phyloP scores from a whole-genome alignment of 164 flowering plant species.

The Magnolia officinalis region DNA sequence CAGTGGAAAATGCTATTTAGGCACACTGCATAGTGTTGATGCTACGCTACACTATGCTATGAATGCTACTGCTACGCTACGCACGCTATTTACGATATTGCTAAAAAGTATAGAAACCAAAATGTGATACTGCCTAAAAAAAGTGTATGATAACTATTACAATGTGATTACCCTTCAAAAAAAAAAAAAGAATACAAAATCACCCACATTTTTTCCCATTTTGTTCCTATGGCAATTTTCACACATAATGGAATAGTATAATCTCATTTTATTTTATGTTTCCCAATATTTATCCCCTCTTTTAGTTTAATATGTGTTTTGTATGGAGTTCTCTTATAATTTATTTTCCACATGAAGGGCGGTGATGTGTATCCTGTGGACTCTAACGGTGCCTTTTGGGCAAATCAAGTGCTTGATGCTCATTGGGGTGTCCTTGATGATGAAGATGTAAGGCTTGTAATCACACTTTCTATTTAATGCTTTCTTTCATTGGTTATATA shows the following conservation, averaged over 20 bases:
- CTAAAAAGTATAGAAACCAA: no score
- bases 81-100: no score
- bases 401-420: slow-evolving; percentile 88
- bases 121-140: no score
- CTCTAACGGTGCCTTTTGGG: slow-evolving; percentile 36
- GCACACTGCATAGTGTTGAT: no score
- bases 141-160: no score
- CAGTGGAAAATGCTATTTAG: no score
- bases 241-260: not conserved
- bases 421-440: slow-evolving; percentile 91
- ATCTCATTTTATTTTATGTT: not conserved
- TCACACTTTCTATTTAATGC: not conserved
- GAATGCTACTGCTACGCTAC: no score
- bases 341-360: slow-evolving; percentile 47
- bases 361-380: slow-evolving; percentile 97
- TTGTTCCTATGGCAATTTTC: not conserved
- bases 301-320: not conserved
- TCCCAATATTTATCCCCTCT: not conserved
- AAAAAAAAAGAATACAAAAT: no score
- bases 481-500: not conserved
- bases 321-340: not conserved
- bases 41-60: no score
- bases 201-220: not conserved
- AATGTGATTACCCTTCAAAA: no score
- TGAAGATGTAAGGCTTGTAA: slow-evolving; percentile 67